A percentile compares a stretch with the other conserved stretches of the same genome.
These are phyloP conservation scores for Tubosaeta sp. DNA, from an alignment of 768 basidiomycete species.

Conservation along the genomic window DNA sequence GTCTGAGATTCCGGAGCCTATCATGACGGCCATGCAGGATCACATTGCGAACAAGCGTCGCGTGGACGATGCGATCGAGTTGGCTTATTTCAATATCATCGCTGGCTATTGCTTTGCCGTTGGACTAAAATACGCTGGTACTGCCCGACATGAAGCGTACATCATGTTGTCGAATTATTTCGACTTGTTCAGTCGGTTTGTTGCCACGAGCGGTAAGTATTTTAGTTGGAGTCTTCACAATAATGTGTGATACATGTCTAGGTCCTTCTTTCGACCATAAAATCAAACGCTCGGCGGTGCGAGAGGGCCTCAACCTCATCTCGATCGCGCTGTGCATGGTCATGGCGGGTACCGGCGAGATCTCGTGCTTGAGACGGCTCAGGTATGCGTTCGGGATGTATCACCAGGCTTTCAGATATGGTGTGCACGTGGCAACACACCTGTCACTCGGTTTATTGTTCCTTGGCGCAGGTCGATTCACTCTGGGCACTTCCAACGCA, in stretches of 20 bases:
- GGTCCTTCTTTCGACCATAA: slow-evolving; percentile 81
- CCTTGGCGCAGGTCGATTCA: slow-evolving; percentile 89
- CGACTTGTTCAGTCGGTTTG: slow-evolving; percentile 70
- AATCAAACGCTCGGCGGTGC: slow-evolving; percentile 81
- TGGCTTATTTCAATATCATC: slow-evolving; percentile 89
- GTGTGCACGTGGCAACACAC: slow-evolving; percentile 86
- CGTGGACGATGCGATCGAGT: slow-evolving; percentile 69
- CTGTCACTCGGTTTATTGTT: slow-evolving; percentile 89
- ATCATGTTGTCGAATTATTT: slow-evolving; percentile 75
- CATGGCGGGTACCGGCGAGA: slow-evolving; percentile 96
- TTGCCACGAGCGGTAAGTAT: slow-evolving; percentile 61
- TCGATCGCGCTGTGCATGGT: slow-evolving; percentile 86
- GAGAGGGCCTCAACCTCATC: slow-evolving; percentile 85
- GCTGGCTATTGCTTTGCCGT: slow-evolving; percentile 90
- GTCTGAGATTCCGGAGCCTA: slow-evolving; percentile 63
- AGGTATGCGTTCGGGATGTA: slow-evolving; percentile 89
- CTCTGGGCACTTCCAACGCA: slow-evolving; percentile 86
- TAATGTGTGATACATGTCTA: slow-evolving; percentile 25
- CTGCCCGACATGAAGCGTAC: slow-evolving; percentile 87
- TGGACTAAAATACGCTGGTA: slow-evolving; percentile 91
- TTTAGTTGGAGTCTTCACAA: background rate
- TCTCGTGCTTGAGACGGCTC: slow-evolving; percentile 81
- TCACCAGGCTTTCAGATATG: slow-evolving; percentile 73
- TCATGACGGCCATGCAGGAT: slow-evolving; percentile 57
- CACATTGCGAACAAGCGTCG: slow-evolving; percentile 40